Conservation (phyloP, 208 protist species). For the Trypanosoma congolense region DNA sequence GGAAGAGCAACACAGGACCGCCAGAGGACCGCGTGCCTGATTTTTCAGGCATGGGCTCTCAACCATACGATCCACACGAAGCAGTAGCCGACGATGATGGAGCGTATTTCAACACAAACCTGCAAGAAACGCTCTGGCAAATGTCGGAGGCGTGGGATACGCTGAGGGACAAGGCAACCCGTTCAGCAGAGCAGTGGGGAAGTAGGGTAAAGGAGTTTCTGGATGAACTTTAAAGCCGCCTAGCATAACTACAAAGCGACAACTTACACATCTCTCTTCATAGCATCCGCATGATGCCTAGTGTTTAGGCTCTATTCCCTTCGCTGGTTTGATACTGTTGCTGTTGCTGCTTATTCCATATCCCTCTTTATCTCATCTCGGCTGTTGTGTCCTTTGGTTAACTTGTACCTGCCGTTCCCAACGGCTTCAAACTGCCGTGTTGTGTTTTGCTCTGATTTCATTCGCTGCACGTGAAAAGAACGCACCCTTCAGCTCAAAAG, state of each 20-base stretch:
- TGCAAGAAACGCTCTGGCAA: conserved; percentile 54
- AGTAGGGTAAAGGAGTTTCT: conserved; percentile 53
- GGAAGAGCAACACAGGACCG: conserved; percentile 3
- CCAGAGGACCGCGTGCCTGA: conserved; percentile 30
- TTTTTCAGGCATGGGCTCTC: conserved; percentile 59
- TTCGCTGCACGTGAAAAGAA: too few relatives aligned
- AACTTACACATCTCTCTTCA: not conserved
- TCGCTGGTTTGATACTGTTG: not conserved
- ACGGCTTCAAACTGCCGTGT: not conserved
- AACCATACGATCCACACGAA: conserved; percentile 39
- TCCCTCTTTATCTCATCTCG: not conserved
- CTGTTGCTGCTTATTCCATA: not conserved
- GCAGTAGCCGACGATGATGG: conserved; percentile 8
- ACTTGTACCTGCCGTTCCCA: not conserved
- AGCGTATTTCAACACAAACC: conserved; percentile 1
- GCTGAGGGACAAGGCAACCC: conserved; percentile 41
- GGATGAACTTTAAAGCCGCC: conserved; percentile 37
- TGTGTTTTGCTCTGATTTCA: not conserved
- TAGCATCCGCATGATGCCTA: not conserved
- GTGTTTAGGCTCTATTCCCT: not conserved
- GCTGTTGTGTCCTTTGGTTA: not conserved
- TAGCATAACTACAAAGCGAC: not conserved
- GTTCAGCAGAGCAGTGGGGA: conserved; percentile 37
- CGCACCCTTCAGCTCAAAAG: too few relatives aligned
- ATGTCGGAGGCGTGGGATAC: conserved; percentile 44